Conservation (phyloP, 208 protist genomes). For the Trypanosoma congolense region DNA sequence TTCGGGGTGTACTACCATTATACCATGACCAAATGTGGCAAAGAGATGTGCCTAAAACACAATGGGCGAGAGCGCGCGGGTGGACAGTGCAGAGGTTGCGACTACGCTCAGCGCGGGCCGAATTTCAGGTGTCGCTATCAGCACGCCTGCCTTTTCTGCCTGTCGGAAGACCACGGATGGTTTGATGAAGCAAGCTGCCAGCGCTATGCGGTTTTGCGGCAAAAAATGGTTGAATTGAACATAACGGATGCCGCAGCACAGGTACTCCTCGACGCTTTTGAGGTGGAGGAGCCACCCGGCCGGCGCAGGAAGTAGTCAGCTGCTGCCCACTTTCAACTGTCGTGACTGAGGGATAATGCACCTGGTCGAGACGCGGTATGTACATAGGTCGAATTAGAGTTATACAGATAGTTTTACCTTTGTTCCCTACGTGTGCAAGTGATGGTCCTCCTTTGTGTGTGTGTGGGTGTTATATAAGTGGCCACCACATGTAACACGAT, state of each 20-base stretch:
- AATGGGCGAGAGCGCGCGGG: slow-evolving; percentile 52
- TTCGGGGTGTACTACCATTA: slow-evolving; percentile 81
- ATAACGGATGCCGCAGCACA: slow-evolving; percentile 45
- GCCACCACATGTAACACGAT: too few species aligned
- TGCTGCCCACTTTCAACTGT: too few species aligned
- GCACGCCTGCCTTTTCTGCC: slow-evolving; percentile 74
- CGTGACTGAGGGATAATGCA: too few species aligned
- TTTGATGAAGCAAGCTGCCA: slow-evolving; percentile 67
- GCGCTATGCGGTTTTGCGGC: slow-evolving; percentile 50
- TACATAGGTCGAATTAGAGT: too few species aligned
- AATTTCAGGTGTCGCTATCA: slow-evolving; percentile 70
- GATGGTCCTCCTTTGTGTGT: too few species aligned
- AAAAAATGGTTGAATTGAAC: slow-evolving; percentile 48
- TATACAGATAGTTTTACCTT: too few species aligned
- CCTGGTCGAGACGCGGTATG: too few species aligned
- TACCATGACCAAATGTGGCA: slow-evolving; percentile 54
- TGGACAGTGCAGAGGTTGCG: slow-evolving; percentile 59
- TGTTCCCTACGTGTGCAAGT: too few species aligned
- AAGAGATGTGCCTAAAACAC: slow-evolving; percentile 71
- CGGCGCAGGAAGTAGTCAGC: neutral
- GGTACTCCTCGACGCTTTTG: slow-evolving; percentile 60
- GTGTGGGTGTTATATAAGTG: too few species aligned
- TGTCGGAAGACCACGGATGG: slow-evolving; percentile 64
- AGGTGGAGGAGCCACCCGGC: slow-evolving; percentile 18
- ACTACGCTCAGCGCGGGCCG: slow-evolving; percentile 56